Percentiles rank a stretch among this genome's conserved stretches.
Conservation (phyloP, 352 stramenopile species). For the Phytophthora ramorum region DNA sequence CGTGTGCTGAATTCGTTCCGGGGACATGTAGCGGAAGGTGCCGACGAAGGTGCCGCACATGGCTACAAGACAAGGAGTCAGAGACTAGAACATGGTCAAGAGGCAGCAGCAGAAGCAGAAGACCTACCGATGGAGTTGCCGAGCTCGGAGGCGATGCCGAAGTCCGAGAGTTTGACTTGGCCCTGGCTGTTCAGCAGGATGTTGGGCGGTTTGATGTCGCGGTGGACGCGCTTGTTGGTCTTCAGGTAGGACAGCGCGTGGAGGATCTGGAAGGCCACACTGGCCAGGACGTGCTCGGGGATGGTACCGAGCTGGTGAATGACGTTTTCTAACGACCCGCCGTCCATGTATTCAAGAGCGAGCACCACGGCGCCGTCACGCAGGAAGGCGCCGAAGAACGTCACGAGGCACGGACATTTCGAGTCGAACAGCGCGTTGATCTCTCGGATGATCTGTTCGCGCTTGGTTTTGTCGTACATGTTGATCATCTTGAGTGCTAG, state of each 20-base stretch:
- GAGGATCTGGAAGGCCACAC: conserved; percentile 94
- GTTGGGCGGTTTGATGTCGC: conserved; percentile 98
- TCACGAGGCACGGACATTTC: conserved; percentile 85
- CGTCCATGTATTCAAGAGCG: conserved; percentile 95
- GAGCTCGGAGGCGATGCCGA: conserved; percentile 93
- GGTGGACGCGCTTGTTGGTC: conserved; percentile 89
- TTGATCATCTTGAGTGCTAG: conserved; percentile 91
- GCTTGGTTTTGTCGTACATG: conserved; percentile 88
- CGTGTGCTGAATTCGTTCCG: conserved; percentile 90
- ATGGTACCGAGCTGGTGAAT: conserved; percentile 84
- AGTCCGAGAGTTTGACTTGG: conserved; percentile 97
- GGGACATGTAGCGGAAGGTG: conserved; percentile 94
- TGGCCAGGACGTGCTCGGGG: conserved; percentile 88
- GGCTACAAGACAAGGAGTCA: conserved; percentile 51
- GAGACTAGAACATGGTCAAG: neutral
- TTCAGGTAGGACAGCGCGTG: conserved; percentile 96
- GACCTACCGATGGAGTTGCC: conserved; percentile 81
- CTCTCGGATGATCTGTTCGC: conserved; percentile 89
- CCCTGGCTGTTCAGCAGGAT: conserved; percentile 93
- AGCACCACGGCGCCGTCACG: conserved; percentile 90
- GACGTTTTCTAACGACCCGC: conserved; percentile 91
- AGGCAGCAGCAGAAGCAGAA: neutral
- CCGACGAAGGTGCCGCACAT: conserved; percentile 95
- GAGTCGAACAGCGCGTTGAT: conserved; percentile 90
- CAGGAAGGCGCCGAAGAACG: conserved; percentile 92